Evolutionary conservation across 1,284 basidiomycete species (phyloP).

Genomic region (Austroboletus niveus): DNA sequence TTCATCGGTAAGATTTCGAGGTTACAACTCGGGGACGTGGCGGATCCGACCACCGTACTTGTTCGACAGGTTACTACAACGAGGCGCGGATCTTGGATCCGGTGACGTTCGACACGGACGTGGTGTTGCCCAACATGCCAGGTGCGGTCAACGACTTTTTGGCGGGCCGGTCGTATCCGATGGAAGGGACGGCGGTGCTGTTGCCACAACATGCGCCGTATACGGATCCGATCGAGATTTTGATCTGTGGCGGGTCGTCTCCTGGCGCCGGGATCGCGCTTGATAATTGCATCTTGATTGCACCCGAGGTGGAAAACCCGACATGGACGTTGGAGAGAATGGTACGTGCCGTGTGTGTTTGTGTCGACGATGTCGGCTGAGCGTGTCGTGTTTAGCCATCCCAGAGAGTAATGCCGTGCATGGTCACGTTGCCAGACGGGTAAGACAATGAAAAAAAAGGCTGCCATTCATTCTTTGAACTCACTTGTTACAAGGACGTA

Average conservation of each 20-base stretch:
- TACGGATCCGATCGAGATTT: conserved; percentile 61
- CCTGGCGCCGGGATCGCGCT: conserved; percentile 52
- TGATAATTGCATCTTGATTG: conserved; percentile 69
- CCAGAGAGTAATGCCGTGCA: conserved; percentile 71
- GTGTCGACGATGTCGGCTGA: no score
- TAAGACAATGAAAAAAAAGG: background rate
- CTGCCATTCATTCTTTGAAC: no score
- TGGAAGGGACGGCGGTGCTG: conserved; percentile 67
- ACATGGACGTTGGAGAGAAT: conserved; percentile 71
- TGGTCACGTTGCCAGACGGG: conserved; percentile 63
- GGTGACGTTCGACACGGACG: conserved; percentile 57
- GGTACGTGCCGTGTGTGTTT: conserved; percentile 32
- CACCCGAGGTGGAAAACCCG: conserved; percentile 56
- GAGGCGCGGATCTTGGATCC: conserved; percentile 75
- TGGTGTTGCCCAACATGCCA: conserved; percentile 58
- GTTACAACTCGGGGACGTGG: no score
- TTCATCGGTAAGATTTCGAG: conserved; percentile 53
- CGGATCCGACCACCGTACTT: no score
- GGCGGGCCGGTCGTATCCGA: conserved; percentile 76
- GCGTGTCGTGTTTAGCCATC: conserved; percentile 50
- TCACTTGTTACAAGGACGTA: conserved; percentile 51
- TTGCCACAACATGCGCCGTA: conserved; percentile 71
- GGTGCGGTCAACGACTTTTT: conserved; percentile 51
- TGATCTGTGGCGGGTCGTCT: conserved; percentile 78
- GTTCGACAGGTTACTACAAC: conserved; percentile 62